phyloP scores from a whole-genome alignment of 106 monocot species.

The Dioscorea zingiberensis region DNA sequence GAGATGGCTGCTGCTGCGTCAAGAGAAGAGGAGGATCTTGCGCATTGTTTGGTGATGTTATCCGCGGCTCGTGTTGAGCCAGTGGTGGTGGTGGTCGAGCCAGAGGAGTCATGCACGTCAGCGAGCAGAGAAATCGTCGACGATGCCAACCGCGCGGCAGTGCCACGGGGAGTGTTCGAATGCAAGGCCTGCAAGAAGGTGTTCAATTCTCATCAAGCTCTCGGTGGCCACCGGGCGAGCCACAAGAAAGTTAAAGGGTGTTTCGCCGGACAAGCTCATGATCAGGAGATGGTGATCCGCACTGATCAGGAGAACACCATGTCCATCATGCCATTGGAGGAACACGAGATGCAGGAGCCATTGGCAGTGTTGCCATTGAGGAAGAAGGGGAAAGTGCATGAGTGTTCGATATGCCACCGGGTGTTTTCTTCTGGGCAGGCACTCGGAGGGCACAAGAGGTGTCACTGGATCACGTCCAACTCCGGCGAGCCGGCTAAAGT shows the following conservation, averaged over 20 bases:
- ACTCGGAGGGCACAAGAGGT: constrained; percentile 57
- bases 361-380: constrained; percentile 6
- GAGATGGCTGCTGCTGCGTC: constrained; percentile 21
- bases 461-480: constrained; percentile 52
- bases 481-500: constrained; percentile 10
- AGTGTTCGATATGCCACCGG: constrained; percentile 63
- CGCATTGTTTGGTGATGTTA: constrained; percentile 61
- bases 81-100: constrained; percentile 11
- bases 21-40: constrained; percentile 75
- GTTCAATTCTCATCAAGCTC: constrained; percentile 61
- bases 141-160: background rate
- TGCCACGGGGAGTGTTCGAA: constrained; percentile 37
- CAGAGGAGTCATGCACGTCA: constrained; percentile 54
- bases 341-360: background rate
- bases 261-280: constrained; percentile 44
- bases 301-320: background rate
- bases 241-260: constrained; percentile 82
- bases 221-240: constrained; percentile 69
- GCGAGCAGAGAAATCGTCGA: constrained; percentile 43
- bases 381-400: constrained; percentile 64
- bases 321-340: constrained; percentile 28
- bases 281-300: background rate
- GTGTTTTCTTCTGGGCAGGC: constrained; percentile 74
- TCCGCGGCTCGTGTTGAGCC: constrained; percentile 40
- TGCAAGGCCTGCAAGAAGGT: constrained; percentile 69